These are phyloP conservation scores for Rhododendron henanense DNA, from an alignment of 148 eudicot species.

Conservation along the genomic window DNA sequence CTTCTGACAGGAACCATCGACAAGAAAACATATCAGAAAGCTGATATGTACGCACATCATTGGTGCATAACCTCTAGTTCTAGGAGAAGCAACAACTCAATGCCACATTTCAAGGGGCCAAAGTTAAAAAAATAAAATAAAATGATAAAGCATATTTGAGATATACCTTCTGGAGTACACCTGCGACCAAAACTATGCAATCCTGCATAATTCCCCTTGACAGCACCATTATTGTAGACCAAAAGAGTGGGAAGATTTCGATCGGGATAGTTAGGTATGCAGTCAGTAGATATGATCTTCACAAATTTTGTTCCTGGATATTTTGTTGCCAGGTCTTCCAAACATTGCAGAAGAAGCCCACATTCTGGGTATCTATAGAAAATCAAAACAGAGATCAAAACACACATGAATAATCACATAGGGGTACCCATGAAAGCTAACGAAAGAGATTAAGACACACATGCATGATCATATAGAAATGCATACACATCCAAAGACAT, in stretches of 20 bases:
- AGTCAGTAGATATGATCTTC: conserved; percentile 89
- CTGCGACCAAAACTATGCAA: conserved; percentile 68
- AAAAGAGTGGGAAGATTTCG: conserved; percentile 83
- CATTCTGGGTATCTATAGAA: conserved; percentile 57
- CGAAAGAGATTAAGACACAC: not conserved
- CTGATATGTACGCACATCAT: not conserved
- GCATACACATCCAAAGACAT: not conserved
- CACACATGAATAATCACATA: not conserved
- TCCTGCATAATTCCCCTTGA: conserved; percentile 86
- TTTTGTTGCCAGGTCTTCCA: conserved; percentile 71
- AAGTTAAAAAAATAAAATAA: too few relatives aligned
- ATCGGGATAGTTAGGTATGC: conserved; percentile 97
- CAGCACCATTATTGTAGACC: conserved; percentile 89
- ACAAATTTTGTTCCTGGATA: conserved; percentile 92
- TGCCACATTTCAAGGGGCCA: not conserved
- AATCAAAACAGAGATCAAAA: not conserved
- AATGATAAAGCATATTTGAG: not conserved
- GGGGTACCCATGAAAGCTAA: conserved; percentile 35
- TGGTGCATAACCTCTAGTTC: not conserved
- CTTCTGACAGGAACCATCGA: not conserved
- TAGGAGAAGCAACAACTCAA: not conserved
- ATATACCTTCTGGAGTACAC: conserved; percentile 94
- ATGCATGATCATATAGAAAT: not conserved
- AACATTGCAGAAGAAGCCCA: conserved; percentile 57
- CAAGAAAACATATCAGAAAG: not conserved